phyloP scores from a whole-genome alignment of 2,329 filamentous ascomycete genomes.

The Cytospora chrysosperma region DNA sequence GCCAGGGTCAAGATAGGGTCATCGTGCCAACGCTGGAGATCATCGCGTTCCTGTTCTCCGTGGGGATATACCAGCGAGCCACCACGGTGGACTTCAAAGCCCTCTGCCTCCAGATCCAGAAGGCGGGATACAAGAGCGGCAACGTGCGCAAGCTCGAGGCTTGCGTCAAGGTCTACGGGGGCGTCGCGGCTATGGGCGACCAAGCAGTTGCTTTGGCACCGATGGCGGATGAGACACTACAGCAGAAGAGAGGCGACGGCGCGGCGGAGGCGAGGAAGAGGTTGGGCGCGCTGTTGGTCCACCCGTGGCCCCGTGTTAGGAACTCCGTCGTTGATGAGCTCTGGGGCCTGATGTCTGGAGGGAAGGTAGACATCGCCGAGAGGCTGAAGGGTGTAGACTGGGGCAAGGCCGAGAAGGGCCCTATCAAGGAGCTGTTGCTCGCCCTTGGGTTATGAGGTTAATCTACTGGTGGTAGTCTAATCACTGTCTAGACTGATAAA shows the following conservation, averaged over 20 bases:
- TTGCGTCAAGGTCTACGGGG: slow-evolving; percentile 76
- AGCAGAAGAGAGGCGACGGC: slow-evolving; percentile 40
- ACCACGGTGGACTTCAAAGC: slow-evolving; percentile 46
- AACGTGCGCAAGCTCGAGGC: slow-evolving; percentile 81
- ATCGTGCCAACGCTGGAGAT: slow-evolving; percentile 76
- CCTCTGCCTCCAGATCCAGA: slow-evolving; percentile 71
- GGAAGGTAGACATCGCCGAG: slow-evolving; percentile 32
- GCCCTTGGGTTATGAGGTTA: slow-evolving; percentile 40
- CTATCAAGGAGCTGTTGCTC: slow-evolving; percentile 43
- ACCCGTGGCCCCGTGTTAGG: slow-evolving; percentile 78
- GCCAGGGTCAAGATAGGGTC: slow-evolving; percentile 65
- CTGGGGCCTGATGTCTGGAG: slow-evolving; percentile 45
- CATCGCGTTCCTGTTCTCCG: slow-evolving; percentile 73
- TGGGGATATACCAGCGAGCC: slow-evolving; percentile 46
- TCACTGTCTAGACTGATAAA: too few relatives aligned
- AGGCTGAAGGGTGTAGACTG: slow-evolving; percentile 56
- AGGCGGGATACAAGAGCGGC: slow-evolving; percentile 77
- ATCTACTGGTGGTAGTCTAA: background rate
- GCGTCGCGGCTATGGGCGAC: slow-evolving; percentile 50
- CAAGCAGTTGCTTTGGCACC: slow-evolving; percentile 13
- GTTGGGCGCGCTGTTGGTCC: slow-evolving; percentile 69
- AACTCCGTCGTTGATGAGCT: slow-evolving; percentile 60
- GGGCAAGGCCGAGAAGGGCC: slow-evolving; percentile 50
- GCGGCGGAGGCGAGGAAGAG: slow-evolving; percentile 62
- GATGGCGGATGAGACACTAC: slow-evolving; percentile 27